Evolutionary conservation across 208 protist genomes (phyloP).

Genomic region (Leishmania gerbilli): DNA sequence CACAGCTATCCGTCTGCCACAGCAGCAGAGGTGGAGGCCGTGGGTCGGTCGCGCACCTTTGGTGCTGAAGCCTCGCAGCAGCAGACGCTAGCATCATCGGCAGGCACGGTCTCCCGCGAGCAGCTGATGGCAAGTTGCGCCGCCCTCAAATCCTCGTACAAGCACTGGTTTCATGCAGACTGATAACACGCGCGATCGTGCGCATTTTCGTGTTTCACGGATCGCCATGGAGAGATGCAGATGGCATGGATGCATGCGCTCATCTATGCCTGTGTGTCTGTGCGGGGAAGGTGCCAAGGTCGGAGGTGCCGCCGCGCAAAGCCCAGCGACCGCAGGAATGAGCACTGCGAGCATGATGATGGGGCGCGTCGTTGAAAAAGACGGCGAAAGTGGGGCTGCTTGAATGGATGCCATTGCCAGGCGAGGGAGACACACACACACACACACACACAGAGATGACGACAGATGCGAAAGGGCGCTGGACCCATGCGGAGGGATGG

Average conservation of each 20-base stretch:
- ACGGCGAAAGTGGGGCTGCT: no score
- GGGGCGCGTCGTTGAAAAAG: neutral
- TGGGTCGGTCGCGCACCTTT: neutral
- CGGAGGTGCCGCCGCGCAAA: neutral
- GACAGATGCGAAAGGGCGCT: no score
- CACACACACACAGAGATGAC: no score
- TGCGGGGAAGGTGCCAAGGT: neutral
- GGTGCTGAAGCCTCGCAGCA: neutral
- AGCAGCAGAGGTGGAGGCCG: neutral
- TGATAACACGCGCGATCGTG: neutral
- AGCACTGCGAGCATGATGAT: neutral
- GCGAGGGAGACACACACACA: no score
- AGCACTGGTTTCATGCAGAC: constrained; percentile 57
- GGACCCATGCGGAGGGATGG: no score
- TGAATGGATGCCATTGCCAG: no score
- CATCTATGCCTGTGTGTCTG: neutral
- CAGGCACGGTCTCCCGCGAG: constrained; percentile 4
- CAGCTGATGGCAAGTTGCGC: constrained; percentile 35
- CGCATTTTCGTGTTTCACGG: neutral
- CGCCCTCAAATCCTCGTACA: constrained; percentile 49
- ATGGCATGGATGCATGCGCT: neutral
- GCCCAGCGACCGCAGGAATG: neutral
- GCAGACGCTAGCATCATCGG: neutral
- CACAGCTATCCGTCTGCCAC: neutral
- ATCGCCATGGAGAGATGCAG: neutral